Evolutionary conservation across 1,284 basidiomycete species (phyloP).

Genomic region (Fomitopsis pinicola): DNA sequence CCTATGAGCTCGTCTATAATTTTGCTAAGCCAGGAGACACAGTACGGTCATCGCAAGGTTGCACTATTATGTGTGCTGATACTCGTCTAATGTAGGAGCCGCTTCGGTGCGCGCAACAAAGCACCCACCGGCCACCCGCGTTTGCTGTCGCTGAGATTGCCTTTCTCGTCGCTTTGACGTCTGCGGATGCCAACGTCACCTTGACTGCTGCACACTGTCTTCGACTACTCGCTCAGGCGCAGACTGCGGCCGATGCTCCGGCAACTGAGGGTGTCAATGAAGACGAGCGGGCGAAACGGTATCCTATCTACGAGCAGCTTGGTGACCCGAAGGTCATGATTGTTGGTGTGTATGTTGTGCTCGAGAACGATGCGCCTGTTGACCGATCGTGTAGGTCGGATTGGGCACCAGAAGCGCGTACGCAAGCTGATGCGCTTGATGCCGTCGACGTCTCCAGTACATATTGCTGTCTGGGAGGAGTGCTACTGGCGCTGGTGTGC

Average conservation of each 20-base stretch:
- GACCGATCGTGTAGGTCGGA: constrained; percentile 41
- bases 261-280: constrained; percentile 43
- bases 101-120: constrained; percentile 43
- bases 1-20: constrained; percentile 54
- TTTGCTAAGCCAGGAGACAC: constrained; percentile 42
- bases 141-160: constrained; percentile 68
- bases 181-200: constrained; percentile 61
- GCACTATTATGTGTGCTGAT: constrained; percentile 5
- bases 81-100: constrained; percentile 32
- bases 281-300: constrained; percentile 61
- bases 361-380: not conserved
- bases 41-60: constrained; percentile 30
- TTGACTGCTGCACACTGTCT: constrained; percentile 64
- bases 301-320: constrained; percentile 71
- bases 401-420: constrained; percentile 78
- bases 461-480: constrained; percentile 79
- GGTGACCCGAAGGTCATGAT: constrained; percentile 69
- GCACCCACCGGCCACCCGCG: constrained; percentile 49
- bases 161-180: constrained; percentile 65
- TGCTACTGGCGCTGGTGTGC: constrained; percentile 53
- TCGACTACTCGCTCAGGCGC: constrained; percentile 60
- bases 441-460: constrained; percentile 56
- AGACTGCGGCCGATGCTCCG: constrained; percentile 55
- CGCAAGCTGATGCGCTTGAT: constrained; percentile 67
- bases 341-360: constrained; percentile 49